phyloP scores from a whole-genome alignment of 805 yeast genomes.

The Candida palmyrensis region DNA sequence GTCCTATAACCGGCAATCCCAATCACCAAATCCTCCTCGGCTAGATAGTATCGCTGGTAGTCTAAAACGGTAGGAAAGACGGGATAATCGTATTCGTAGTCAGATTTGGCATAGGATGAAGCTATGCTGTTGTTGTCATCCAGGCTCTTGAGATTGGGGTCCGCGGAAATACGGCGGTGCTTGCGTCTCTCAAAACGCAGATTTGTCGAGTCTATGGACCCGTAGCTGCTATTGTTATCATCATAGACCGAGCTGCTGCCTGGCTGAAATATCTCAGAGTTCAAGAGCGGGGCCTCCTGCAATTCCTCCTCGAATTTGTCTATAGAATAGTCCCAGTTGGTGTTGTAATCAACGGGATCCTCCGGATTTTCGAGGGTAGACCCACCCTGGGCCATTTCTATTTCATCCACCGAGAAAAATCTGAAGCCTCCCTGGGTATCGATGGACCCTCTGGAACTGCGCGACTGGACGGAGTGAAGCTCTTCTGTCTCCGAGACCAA shows the following conservation, averaged over 20 bases:
- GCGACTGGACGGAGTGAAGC: slow-evolving; percentile 29
- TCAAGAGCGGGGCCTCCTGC: slow-evolving; percentile 1
- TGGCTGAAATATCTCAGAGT: slow-evolving; percentile 7
- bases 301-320: slow-evolving; percentile 32
- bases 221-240: slow-evolving; percentile 17
- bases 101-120: slow-evolving; percentile 1
- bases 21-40: slow-evolving; percentile 92
- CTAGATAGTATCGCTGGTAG: slow-evolving; percentile 81
- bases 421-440: slow-evolving; percentile 44
- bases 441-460: slow-evolving; percentile 29
- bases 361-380: slow-evolving; percentile 63
- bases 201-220: slow-evolving; percentile 1
- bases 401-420: slow-evolving; percentile 79
- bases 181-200: slow-evolving; percentile 3
- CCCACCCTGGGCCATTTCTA: slow-evolving; percentile 83
- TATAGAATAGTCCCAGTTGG: slow-evolving; percentile 66
- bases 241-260: slow-evolving; percentile 11
- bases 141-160: slow-evolving; percentile 4
- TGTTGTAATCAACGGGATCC: slow-evolving; percentile 63
- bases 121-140: background rate
- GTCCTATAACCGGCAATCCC: slow-evolving; percentile 88
- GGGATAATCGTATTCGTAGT: slow-evolving; percentile 2
- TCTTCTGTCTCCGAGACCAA: slow-evolving; percentile 17
- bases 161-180: slow-evolving; percentile 3
- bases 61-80: slow-evolving; percentile 37